Evolutionary conservation across 306 rosid genomes (phyloP).

Genomic region (Biancaea sappan): DNA sequence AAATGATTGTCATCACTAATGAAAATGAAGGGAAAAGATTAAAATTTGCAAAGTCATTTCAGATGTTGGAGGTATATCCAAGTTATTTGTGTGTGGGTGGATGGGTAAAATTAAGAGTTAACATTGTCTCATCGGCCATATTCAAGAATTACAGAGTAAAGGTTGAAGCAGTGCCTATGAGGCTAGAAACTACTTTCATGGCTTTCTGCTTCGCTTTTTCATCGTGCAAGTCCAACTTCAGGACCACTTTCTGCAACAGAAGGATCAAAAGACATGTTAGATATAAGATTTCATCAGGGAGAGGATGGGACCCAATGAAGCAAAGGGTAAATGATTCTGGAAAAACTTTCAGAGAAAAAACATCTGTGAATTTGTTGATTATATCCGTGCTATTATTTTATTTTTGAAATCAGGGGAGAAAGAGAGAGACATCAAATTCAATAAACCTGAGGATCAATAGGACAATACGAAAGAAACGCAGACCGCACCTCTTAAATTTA

Average conservation of each 20-base stretch:
- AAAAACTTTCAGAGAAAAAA: not conserved
- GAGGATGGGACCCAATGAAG: not conserved
- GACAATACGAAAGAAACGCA: not conserved
- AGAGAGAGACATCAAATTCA: not conserved
- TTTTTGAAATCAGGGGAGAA: not conserved
- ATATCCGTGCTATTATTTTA: not conserved
- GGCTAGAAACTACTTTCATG: slow-evolving; percentile 50
- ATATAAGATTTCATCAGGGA: not conserved
- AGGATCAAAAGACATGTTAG: not conserved
- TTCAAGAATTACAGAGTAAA: not conserved
- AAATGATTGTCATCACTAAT: not conserved
- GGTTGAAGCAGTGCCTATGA: slow-evolving; percentile 44
- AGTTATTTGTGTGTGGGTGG: no score
- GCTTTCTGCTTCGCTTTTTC: slow-evolving; percentile 67
- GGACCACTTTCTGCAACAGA: slow-evolving; percentile 58
- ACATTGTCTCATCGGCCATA: not conserved
- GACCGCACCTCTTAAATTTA: not conserved
- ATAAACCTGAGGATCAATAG: not conserved
- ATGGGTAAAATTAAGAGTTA: not conserved
- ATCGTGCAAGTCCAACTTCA: slow-evolving; percentile 60
- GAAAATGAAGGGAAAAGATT: not conserved
- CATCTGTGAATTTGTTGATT: no score
- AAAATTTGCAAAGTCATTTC: no score
- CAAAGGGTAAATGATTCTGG: not conserved
- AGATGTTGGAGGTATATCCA: no score